Evolutionary conservation across 805 yeast genomes (phyloP).

Genomic region (Suhomyces faveliae): DNA sequence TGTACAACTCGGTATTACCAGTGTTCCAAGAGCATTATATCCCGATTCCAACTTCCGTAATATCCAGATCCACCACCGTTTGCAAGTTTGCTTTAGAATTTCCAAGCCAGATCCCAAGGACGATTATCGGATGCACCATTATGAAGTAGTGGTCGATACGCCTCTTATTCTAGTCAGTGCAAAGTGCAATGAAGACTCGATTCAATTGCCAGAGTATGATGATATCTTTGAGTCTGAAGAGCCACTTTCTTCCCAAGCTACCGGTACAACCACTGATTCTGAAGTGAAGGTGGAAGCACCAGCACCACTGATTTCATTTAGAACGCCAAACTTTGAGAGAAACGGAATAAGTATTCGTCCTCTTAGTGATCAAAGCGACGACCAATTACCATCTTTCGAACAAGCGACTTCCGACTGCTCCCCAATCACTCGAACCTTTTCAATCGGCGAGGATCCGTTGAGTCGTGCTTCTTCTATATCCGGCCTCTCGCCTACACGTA

Average conservation of each 20-base stretch:
- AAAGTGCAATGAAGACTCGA: constrained; percentile 39
- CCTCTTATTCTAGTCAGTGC: constrained; percentile 54
- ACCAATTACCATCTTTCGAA: constrained; percentile 59
- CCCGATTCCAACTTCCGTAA: constrained; percentile 67
- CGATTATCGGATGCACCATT: constrained; percentile 58
- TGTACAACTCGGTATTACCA: constrained; percentile 36
- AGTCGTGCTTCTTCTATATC: constrained; percentile 33
- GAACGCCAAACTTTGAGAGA: constrained; percentile 36
- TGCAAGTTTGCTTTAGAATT: constrained; percentile 69
- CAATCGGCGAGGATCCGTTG: constrained; percentile 38
- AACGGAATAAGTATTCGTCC: constrained; percentile 34
- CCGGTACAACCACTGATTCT: not conserved
- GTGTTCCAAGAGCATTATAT: constrained; percentile 43
- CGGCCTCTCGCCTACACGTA: not conserved
- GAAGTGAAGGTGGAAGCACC: not conserved
- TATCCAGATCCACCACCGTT: constrained; percentile 61
- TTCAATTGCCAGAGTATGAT: constrained; percentile 41
- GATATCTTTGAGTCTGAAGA: constrained; percentile 18
- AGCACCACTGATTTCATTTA: constrained; percentile 24
- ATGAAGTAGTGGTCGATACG: constrained; percentile 77
- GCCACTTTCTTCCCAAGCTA: not conserved
- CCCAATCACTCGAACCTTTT: constrained; percentile 36
- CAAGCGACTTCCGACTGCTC: constrained; percentile 56
- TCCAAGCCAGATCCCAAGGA: constrained; percentile 56
- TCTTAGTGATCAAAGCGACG: constrained; percentile 19